phyloP scores from a whole-genome alignment of 1,284 basidiomycete genomes.

The Peniophora sp. region DNA sequence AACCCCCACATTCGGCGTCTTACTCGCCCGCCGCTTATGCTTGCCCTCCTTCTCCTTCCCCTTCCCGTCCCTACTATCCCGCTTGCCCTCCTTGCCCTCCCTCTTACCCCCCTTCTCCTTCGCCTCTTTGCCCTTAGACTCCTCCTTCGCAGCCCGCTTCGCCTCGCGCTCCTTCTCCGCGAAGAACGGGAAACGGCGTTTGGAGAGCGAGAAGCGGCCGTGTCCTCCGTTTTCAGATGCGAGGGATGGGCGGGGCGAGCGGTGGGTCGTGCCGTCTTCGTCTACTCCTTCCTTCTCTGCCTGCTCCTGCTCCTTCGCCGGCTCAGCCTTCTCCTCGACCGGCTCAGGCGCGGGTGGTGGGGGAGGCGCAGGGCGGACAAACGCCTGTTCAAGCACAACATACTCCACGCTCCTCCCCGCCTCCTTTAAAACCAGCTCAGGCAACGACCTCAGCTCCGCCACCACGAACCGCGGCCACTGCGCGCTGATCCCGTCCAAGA shows the following conservation, averaged over 20 bases:
- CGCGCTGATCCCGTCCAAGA: conserved; percentile 54
- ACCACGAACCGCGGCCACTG: conserved; percentile 61
- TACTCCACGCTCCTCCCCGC: conserved; percentile 35
- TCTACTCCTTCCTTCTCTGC: conserved; percentile 1
- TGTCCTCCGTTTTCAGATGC: conserved; percentile 35
- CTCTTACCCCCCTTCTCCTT: conserved; percentile 24
- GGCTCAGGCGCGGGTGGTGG: conserved; percentile 16
- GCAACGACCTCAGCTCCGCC: conserved; percentile 47
- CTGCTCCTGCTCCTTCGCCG: conserved; percentile 7
- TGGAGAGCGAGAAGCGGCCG: conserved; percentile 34
- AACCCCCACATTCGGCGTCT: conserved; percentile 37
- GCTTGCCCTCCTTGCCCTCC: conserved; percentile 28
- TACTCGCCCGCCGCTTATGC: conserved; percentile 25
- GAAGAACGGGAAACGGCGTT: conserved; percentile 57
- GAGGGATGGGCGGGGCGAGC: conserved; percentile 45
- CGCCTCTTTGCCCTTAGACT: conserved; percentile 12
- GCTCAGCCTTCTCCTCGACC: background rate
- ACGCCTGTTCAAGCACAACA: conserved; percentile 59
- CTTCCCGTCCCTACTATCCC: conserved; percentile 23
- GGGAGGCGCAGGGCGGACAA: conserved; percentile 30
- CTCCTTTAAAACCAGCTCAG: conserved; percentile 7
- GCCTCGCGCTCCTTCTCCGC: conserved; percentile 18
- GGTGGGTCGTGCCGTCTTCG: conserved; percentile 4
- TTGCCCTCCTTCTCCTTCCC: conserved; percentile 27
- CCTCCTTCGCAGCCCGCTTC: conserved; percentile 9